Conservation (phyloP, 2,329 filamentous ascomycete genomes). For the Akanthomyces uredinophilus region DNA sequence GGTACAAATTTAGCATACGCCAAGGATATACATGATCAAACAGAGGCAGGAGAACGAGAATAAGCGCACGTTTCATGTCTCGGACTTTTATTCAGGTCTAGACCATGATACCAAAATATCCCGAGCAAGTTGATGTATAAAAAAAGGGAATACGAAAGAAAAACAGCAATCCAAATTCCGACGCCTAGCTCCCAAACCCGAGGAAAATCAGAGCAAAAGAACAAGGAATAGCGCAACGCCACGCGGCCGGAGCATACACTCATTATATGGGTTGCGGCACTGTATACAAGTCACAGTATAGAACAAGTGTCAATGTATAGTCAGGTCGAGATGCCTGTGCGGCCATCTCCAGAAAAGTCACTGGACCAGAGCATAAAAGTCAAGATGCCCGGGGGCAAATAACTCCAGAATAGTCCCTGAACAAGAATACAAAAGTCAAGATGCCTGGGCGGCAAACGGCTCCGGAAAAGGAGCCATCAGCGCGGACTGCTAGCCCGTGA, state of each 20-base stretch:
- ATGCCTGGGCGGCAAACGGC: neutral
- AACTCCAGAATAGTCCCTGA: neutral
- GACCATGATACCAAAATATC: neutral
- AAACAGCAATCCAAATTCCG: neutral
- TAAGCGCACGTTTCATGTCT: neutral
- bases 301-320: neutral
- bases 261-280: neutral
- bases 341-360: neutral
- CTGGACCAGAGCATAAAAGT: neutral
- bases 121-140: neutral
- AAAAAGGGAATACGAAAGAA: neutral
- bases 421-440: neutral
- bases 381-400: too few species aligned
- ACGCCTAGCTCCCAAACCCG: neutral
- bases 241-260: neutral
- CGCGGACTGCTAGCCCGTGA: conserved; percentile 13
- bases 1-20: neutral
- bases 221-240: neutral
- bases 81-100: neutral
- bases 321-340: too few species aligned
- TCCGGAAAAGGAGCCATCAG: neutral
- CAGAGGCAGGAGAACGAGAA: neutral
- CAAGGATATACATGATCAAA: neutral
- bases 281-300: neutral
- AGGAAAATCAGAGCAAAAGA: neutral